Evolutionary conservation across 495 filamentous ascomycete species (phyloP), one percentile per base, ranked within the genome.

Genomic region (Penicillium dipodomyicola): DNA sequence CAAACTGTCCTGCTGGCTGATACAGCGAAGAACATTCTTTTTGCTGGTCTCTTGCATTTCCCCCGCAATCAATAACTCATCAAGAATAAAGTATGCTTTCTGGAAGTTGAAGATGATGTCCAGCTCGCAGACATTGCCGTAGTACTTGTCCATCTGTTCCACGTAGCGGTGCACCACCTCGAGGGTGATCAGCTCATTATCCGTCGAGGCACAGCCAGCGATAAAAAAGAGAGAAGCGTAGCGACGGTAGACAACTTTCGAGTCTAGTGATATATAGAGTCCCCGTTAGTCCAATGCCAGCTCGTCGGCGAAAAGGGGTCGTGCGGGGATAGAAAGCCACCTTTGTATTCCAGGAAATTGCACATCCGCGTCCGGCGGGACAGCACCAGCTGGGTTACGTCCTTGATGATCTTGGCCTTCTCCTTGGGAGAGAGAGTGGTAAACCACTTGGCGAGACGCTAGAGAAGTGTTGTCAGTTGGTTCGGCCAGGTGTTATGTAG

Each of bases 131-230:
- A 99, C 94, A 75, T 99, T 99, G 72, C 94, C 94, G 70, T 99
- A 99, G 80, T 97, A 99, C 72, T 97, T 99, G 81, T 99, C 94
- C 94, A 97, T 99, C 77, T 97, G 94, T 73, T 99, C 94, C 48
- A 97, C 94, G 72, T 97, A 97, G 63, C 94, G 90, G 75, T 99
- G 94, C 47, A 99, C 93, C 69, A 97, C 91, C 72, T 99, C 94
- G 61, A 99, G 88, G 32, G 90, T 96, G 71, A 97, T 96, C 72
- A 99, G 78, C 68, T 99, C 94, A 78, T 99, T 99, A 68, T 97
- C 94, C 50, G 88, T 90, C 15, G 92, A 89, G 30, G 89, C 85
- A 77, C 92, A 96, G 56, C 95, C 94, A 68, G 95, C 92, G 70
- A 99, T 97, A 80, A 99, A 97, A 81, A 97, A 99, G 53, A 99